phyloP scores from a whole-genome alignment of 1,139 yeast species.

The Pneumocystis carinii region DNA sequence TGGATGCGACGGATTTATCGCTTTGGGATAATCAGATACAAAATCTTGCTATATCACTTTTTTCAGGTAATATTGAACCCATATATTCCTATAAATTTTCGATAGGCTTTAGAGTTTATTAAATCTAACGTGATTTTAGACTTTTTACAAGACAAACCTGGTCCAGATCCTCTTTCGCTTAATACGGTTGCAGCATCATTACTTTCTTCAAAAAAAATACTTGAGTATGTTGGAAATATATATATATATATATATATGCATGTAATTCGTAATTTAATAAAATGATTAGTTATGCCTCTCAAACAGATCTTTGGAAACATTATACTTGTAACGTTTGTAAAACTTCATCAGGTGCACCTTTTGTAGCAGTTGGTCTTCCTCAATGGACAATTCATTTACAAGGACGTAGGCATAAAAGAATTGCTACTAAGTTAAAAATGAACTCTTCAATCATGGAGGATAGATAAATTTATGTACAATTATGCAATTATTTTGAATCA shows the following conservation, averaged over 20 bases:
- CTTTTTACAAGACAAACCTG: background rate
- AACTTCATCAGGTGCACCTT: background rate
- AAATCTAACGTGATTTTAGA: background rate
- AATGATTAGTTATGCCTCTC: background rate
- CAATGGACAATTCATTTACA: background rate
- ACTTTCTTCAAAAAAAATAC: background rate
- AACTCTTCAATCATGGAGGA: no score
- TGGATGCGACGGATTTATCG: slow-evolving; percentile 61
- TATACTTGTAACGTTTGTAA: background rate
- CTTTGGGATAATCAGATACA: slow-evolving; percentile 34
- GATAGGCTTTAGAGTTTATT: no score
- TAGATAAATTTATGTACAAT: no score
- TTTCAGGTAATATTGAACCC: background rate
- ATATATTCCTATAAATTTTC: background rate
- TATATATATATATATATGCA: background rate
- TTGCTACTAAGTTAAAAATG: background rate
- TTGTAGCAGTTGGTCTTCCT: background rate
- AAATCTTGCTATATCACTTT: background rate
- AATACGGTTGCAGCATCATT: background rate
- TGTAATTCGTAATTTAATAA: background rate
- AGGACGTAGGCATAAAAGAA: background rate
- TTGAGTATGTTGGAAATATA: background rate
- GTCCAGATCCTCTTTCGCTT: background rate
- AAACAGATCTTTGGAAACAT: background rate
- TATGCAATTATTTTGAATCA: no score